Evolutionary conservation across 352 stramenopile genomes (phyloP), one percentile per base, ranked within the genome.

Genomic region (Phytophthora chlamydospora): DNA sequence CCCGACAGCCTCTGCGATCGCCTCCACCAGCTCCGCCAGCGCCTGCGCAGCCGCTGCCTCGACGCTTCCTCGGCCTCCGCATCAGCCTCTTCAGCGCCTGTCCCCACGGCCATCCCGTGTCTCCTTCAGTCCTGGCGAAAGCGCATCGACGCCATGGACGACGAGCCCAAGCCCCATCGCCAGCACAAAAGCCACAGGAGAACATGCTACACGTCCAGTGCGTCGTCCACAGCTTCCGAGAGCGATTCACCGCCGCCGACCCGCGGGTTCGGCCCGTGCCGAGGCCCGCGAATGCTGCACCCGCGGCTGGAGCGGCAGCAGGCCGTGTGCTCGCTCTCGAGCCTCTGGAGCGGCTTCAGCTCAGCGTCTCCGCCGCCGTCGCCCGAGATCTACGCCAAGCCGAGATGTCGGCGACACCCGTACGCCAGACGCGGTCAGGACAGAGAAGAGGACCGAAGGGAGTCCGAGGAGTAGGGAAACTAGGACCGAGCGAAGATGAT

Each of bases 71-170:
- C 24, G 38, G n/a, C 32, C 17, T 21, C 53, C 36, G 16, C 29
- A 48, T 16, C 38, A 43, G 46, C 5, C n/a, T 38, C 40, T 47
- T 35, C 31, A 13, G 40, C 48, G 7, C 11, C 14, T 2, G 6
- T 29, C 14, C 33, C 52, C 3, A 2, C 56, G 12, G 32, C 34
- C 6, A 16, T 76, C 8, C 54, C 68, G 49, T 73, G 68, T 27
- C 49, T 76, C 7, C 19, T 76, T 9, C 58, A 76, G 55, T 43
- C 54, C 12, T 76, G 68, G 68, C 16, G 56, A 4, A 68, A 62
- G 16, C 68, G 68, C 40, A 76, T 76, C 44, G 68, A 76, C 12
- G 31, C 40, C 31, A 76, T 76, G 63, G 44, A 58, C 33, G 41
- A 55, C 14, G 39, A 58, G 21, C 21, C 21, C 9, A 24, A 45